Percentiles rank a stretch among this genome's conserved stretches.
Conservation (phyloP, 345 rosid species). For the Mangifera indica region DNA sequence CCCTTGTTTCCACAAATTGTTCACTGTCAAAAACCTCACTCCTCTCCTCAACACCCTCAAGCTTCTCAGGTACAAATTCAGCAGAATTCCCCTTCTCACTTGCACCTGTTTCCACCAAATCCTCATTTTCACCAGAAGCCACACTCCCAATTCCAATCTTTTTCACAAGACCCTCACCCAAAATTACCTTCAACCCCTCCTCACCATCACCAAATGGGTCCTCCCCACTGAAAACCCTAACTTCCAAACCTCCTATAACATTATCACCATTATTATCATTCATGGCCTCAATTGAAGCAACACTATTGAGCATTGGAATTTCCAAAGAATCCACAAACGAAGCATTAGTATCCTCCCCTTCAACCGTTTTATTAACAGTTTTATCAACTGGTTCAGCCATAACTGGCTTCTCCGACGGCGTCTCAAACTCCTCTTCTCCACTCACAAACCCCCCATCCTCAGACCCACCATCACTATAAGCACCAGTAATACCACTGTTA, state of each 20-base stretch:
- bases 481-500: background rate
- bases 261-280: slow-evolving; percentile 26
- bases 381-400: slow-evolving; percentile 24
- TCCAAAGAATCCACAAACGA: slow-evolving; percentile 25
- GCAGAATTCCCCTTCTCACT: slow-evolving; percentile 11
- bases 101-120: slow-evolving; percentile 20
- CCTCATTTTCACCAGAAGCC: slow-evolving; percentile 36
- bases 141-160: slow-evolving; percentile 30
- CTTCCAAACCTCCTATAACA: slow-evolving; percentile 15
- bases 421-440: slow-evolving; percentile 50
- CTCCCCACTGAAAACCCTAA: slow-evolving; percentile 27
- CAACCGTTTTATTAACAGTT: background rate
- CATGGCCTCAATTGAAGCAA: slow-evolving; percentile 21
- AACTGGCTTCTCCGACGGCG: slow-evolving; percentile 28
- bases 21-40: slow-evolving; percentile 24
- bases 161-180: slow-evolving; percentile 19
- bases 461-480: slow-evolving; percentile 26
- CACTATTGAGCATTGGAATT: slow-evolving; percentile 25
- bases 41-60: slow-evolving; percentile 24
- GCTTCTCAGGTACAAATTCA: slow-evolving; percentile 19
- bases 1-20: slow-evolving; percentile 2
- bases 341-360: slow-evolving; percentile 16
- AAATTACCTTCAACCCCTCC: slow-evolving; percentile 23
- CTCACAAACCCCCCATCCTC: slow-evolving; percentile 43
- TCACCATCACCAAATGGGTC: slow-evolving; percentile 21